Evolutionary conservation across 306 rosid species (phyloP).

Genomic region (Citrullus amarus): DNA sequence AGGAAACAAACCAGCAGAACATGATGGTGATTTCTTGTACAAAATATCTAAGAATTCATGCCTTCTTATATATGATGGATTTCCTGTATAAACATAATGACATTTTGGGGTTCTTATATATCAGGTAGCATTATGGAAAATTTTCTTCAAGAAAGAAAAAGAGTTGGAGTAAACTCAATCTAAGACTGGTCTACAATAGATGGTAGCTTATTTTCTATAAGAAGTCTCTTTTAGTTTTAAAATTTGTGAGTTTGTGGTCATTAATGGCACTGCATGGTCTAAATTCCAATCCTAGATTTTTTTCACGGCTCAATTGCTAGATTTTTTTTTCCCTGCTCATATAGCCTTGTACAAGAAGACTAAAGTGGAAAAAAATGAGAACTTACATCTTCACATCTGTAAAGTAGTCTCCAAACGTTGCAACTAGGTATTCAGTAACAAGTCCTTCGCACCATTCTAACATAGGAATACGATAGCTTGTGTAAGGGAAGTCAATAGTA

Average conservation of each 20-base stretch:
- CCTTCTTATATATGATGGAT: neutral
- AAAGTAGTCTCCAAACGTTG: constrained; percentile 91
- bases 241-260: neutral
- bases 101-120: neutral
- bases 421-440: constrained; percentile 86
- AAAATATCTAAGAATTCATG: neutral
- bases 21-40: neutral
- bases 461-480: neutral
- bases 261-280: neutral
- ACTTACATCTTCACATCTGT: constrained; percentile 89
- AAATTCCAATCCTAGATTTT: neutral
- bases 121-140: neutral
- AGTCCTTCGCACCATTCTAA: constrained; percentile 93
- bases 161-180: neutral
- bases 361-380: constrained; percentile 1
- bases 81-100: neutral
- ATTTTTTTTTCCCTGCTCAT: neutral
- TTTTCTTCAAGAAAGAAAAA: neutral
- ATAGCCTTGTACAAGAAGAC: neutral
- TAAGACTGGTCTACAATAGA: neutral
- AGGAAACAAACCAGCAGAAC: neutral
- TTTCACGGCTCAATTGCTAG: neutral
- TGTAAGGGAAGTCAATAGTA: neutral
- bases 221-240: neutral
- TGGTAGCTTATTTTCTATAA: neutral